These are phyloP conservation scores for Oryza australiensis DNA, from an alignment of 176 grass and related monocot genomes.

Conservation along the genomic window DNA sequence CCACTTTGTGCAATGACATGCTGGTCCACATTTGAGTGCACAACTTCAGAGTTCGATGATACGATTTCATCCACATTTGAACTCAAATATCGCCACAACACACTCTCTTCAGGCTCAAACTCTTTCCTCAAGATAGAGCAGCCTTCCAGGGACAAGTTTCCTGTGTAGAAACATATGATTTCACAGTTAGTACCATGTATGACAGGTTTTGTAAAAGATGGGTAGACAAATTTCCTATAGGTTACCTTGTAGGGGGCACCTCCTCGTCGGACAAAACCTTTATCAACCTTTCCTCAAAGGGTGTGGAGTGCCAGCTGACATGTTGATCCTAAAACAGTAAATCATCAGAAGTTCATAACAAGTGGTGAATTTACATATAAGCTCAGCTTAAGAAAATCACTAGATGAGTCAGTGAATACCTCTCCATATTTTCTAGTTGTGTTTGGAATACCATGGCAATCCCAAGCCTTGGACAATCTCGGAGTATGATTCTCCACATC, in stretches of 20 bases:
- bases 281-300: constrained; percentile 75
- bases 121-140: constrained; percentile 22
- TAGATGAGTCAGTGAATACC: constrained; percentile 36
- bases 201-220: background rate
- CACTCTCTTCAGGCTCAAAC: background rate
- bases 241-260: constrained; percentile 45
- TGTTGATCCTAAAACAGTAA: constrained; percentile 60
- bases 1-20: background rate
- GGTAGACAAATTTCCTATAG: background rate
- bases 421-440: constrained; percentile 70
- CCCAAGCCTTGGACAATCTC: constrained; percentile 35
- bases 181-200: background rate
- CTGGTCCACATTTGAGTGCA: background rate
- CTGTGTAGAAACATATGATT: background rate
- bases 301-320: constrained; percentile 71
- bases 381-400: background rate
- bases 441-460: constrained; percentile 74
- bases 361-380: background rate
- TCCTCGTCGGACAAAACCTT: constrained; percentile 70
- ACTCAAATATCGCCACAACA: background rate
- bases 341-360: constrained; percentile 1
- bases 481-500: constrained; percentile 30
- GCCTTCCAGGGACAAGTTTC: constrained; percentile 20
- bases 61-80: background rate
- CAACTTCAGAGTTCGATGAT: background rate